phyloP scores from a whole-genome alignment of 306 rosid genomes.

The Fagus crenata region DNA sequence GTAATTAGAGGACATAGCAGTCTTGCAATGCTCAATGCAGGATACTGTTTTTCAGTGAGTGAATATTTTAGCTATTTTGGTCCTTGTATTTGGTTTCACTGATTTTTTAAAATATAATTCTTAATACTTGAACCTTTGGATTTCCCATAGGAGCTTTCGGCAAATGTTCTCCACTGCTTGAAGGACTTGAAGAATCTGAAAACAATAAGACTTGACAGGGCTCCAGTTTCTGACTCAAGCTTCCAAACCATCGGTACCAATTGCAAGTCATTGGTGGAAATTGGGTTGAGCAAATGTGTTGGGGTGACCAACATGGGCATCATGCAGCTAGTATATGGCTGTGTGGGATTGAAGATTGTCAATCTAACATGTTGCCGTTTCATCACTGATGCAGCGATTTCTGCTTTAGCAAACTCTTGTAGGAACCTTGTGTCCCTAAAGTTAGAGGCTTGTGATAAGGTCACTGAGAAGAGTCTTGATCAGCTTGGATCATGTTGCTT shows the following conservation, averaged over 20 bases:
- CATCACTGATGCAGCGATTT: too few relatives aligned
- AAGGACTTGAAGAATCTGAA: conserved; percentile 50
- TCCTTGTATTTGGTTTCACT: conserved; percentile 9
- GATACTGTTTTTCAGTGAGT: conserved; percentile 55
- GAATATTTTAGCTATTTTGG: conserved; percentile 10
- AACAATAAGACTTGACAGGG: conserved; percentile 49
- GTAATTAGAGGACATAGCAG: conserved; percentile 47
- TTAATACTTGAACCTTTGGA: conserved; percentile 20
- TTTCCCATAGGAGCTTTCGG: conserved; percentile 49
- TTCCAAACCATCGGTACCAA: conserved; percentile 44
- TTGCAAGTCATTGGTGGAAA: conserved; percentile 56
- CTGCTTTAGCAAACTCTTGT: too few relatives aligned
- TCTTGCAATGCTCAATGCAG: conserved; percentile 48
- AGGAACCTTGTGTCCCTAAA: too few relatives aligned
- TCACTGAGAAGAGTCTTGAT: conserved; percentile 49
- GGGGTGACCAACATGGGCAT: conserved; percentile 59
- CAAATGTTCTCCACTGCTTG: conserved; percentile 41
- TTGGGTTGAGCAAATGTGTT: conserved; percentile 69
- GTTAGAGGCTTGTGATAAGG: conserved; percentile 65
- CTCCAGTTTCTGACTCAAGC: conserved; percentile 48
- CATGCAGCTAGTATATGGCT: conserved; percentile 47
- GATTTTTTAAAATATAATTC: conserved; percentile 10
- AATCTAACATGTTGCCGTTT: too few relatives aligned
- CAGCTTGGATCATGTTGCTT: conserved; percentile 51
- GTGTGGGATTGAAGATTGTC: too few relatives aligned